Percentiles rank a stretch among this genome's conserved stretches.
Conservation (phyloP, 1,139 yeast genomes). For the Tardiomyces depauwii region DNA sequence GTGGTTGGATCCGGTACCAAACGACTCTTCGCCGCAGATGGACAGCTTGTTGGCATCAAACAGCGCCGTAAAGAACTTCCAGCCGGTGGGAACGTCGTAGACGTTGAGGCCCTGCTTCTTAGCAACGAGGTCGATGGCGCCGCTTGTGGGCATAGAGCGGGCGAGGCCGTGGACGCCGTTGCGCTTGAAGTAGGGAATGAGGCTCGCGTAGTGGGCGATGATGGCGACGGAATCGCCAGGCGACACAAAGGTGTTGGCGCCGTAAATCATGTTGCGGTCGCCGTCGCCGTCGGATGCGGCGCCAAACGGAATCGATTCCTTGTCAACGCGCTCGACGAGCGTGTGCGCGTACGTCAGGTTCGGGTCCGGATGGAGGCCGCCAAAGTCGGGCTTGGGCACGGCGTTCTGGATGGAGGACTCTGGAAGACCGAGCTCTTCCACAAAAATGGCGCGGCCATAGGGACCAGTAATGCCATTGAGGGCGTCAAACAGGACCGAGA, state of each 20-base stretch:
- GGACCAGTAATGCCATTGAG: constrained; percentile 97
- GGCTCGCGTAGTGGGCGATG: constrained; percentile 80
- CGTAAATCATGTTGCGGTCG: constrained; percentile 97
- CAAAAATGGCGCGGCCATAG: constrained; percentile 75
- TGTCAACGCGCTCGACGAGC: constrained; percentile 75
- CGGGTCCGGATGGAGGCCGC: constrained; percentile 98
- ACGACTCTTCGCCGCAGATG: constrained; percentile 96
- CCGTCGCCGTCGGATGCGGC: constrained; percentile 99
- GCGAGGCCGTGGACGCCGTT: constrained; percentile 89
- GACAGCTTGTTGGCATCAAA: constrained; percentile 89
- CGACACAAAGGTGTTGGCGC: constrained; percentile 89
- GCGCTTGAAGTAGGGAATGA: constrained; percentile 81
- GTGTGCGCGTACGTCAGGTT: constrained; percentile 90
- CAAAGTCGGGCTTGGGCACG: constrained; percentile 77
- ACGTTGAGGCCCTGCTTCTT: constrained; percentile 58
- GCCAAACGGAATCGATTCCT: constrained; percentile 76
- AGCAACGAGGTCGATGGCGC: constrained; percentile 90
- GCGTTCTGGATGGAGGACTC: constrained; percentile 63
- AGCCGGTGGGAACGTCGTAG: constrained; percentile 97
- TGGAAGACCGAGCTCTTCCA: constrained; percentile 75
- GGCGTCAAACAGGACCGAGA: constrained; percentile 77
- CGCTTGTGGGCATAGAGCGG: constrained; percentile 97
- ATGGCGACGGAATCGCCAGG: constrained; percentile 99
- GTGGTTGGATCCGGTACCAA: constrained; percentile 96
- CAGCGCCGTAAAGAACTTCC: constrained; percentile 95